Evolutionary conservation across 2,329 filamentous ascomycete species (phyloP), one percentile per base, ranked within the genome.

Genomic region (Myriangium duriaei): DNA sequence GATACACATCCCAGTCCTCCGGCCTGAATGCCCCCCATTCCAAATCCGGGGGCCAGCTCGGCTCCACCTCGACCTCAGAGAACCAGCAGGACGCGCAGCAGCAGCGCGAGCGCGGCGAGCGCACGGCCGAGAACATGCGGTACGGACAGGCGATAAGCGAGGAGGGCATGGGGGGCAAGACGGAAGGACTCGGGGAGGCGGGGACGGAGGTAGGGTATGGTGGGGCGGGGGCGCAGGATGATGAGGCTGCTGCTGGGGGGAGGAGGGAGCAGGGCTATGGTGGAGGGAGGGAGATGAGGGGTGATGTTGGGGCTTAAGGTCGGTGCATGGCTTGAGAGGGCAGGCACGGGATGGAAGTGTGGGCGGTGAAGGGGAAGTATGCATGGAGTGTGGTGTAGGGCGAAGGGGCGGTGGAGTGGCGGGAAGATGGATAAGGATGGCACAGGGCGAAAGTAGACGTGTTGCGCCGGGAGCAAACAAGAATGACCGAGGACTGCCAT

Each of bases 131-230:
- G 44, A 72, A 72, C 46, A 64, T 71, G 3, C 57, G 67, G 30
- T 73, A 70, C 46, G 73, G 72, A 5, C 67, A 75, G 52, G 61
- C 61, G 4, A 71, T 75, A 28, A 67, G 65, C 24, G 69, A 74
- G 49, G 53, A 68, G 17, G 72, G 71, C 2, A 63, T 70, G 52
- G 72, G 71, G 21, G 69, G 68, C 5, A 59, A 65, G 55, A 74
- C 71, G 26, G 58, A 54, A 19, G 59, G 56, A 16, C 57, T 42
- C 30, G 58, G 49, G 42, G 54, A 43, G 41, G 58, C 47, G 49
- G 58, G 40, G 47, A 59, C 50, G 51, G 64, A 59, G 54, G 61
- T 57, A 47, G 53, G 51, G 44, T 52, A 48, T 43, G 48, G 51
- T 15, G 34, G 32, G 34, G 41, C 45, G 26, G 45, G 47, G 37